A percentile compares a stretch with the other conserved stretches of the same genome.
Conservation (phyloP, 1,284 basidiomycete genomes). For the Leccinum ponderosum region DNA sequence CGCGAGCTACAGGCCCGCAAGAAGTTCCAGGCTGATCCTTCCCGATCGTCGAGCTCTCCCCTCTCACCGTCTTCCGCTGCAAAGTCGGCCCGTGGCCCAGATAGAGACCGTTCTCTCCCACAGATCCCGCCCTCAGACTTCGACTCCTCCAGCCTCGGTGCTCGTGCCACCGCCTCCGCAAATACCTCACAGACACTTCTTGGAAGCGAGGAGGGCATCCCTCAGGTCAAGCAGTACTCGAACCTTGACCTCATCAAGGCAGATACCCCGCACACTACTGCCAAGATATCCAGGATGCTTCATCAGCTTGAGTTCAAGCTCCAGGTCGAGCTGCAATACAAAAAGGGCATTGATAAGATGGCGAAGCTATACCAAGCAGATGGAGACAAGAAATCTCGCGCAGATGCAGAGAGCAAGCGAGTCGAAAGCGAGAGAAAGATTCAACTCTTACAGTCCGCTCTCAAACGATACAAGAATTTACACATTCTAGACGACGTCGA, state of each 20-base stretch:
- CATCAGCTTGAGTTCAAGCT: constrained; percentile 99
- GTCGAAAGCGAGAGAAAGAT: constrained; percentile 97
- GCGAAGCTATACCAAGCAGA: constrained; percentile 92
- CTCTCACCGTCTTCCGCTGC: constrained; percentile 26
- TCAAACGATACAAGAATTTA: constrained; percentile 96
- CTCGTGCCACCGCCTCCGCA: constrained; percentile 35
- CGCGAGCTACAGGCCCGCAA: constrained; percentile 81
- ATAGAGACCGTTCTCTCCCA: constrained; percentile 37
- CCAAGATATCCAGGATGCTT: constrained; percentile 97
- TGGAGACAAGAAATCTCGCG: constrained; percentile 91
- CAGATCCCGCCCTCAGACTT: constrained; percentile 54
- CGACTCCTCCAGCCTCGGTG: constrained; percentile 35
- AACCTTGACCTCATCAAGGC: constrained; percentile 95
- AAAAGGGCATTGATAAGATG: constrained; percentile 99
- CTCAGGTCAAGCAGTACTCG: constrained; percentile 64
- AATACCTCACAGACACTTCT: constrained; percentile 30
- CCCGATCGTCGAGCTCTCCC: constrained; percentile 45
- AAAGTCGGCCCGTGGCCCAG: constrained; percentile 22
- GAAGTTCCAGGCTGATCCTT: constrained; percentile 59
- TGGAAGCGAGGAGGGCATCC: constrained; percentile 41
- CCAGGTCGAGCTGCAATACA: constrained; percentile 98
- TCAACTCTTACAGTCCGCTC: constrained; percentile 86
- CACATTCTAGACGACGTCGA: constrained; percentile 91
- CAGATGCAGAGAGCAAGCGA: constrained; percentile 92
- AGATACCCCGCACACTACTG: constrained; percentile 94